Conservation (phyloP, 2,329 filamentous ascomycete genomes). For the Clonostachys rhizophaga region DNA sequence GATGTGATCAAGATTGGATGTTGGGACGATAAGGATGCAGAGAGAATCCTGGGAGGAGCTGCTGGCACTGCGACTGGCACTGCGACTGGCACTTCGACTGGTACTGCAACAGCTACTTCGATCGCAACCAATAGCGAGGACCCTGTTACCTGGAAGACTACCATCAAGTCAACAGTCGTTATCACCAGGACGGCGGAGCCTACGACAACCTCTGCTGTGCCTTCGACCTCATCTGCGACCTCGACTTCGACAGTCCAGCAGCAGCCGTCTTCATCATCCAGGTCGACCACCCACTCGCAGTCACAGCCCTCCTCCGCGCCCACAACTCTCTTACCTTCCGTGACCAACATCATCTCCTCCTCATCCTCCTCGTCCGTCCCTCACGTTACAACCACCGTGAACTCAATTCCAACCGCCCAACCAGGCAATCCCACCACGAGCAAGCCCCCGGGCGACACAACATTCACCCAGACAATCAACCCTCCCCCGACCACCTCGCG, state of each 20-base stretch:
- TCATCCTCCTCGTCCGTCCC: no score
- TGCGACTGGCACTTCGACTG: not conserved
- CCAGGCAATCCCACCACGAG: no score
- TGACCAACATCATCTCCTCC: not conserved
- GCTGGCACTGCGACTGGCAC: slow-evolving; percentile 1
- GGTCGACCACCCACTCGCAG: not conserved
- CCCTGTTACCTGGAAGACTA: not conserved
- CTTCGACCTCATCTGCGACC: not conserved
- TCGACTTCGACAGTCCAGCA: not conserved
- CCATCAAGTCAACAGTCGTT: not conserved
- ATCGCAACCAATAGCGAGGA: slow-evolving; percentile 5
- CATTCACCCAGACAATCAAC: slow-evolving; percentile 1
- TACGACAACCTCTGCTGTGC: not conserved
- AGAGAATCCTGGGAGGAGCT: slow-evolving; percentile 30
- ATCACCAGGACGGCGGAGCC: slow-evolving; percentile 3
- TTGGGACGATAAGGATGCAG: slow-evolving; percentile 29
- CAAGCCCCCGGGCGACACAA: not conserved
- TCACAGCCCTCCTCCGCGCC: not conserved
- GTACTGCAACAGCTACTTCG: slow-evolving; percentile 3
- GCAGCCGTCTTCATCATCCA: not conserved
- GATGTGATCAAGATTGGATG: slow-evolving; percentile 46
- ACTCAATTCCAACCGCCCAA: no score
- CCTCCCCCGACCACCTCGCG: not conserved
- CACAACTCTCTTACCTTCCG: not conserved
- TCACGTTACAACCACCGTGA: no score